These are phyloP conservation scores for Pilasporangium apinafurcum DNA, from an alignment of 352 stramenopile genomes.

Conservation along the genomic window DNA sequence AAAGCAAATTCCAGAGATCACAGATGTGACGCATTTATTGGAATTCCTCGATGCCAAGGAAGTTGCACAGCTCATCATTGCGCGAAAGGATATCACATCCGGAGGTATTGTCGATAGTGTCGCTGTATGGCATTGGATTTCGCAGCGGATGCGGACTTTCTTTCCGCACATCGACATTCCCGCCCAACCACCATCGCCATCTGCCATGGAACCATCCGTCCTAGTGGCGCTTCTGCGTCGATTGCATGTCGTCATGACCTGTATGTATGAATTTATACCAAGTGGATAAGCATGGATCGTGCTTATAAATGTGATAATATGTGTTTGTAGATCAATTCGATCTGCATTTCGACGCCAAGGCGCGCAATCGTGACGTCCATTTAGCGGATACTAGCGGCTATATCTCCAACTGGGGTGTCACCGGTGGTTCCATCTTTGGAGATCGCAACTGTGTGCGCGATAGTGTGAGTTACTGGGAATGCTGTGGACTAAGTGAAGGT, in stretches of 20 bases:
- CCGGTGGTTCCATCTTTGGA: constrained; percentile 41
- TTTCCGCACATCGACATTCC: constrained; percentile 21
- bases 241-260: constrained; percentile 41
- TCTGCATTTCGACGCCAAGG: constrained; percentile 33
- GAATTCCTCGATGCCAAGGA: constrained; percentile 40
- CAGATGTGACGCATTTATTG: constrained; percentile 35
- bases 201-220: constrained; percentile 22
- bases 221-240: constrained; percentile 40
- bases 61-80: constrained; percentile 22
- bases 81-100: constrained; percentile 15
- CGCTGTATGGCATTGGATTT: constrained; percentile 37
- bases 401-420: constrained; percentile 32
- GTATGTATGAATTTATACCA: constrained; percentile 18
- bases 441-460: constrained; percentile 25
- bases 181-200: constrained; percentile 6
- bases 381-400: constrained; percentile 26
- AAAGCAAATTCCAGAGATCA: constrained; percentile 16
- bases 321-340: constrained; percentile 30
- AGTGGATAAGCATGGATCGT: too few species aligned
- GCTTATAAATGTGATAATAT: background rate
- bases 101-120: constrained; percentile 10
- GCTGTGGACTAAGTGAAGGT: constrained; percentile 46
- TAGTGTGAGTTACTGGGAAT: constrained; percentile 68
- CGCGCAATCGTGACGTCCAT: constrained; percentile 38
- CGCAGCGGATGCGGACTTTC: constrained; percentile 15